These are phyloP conservation scores for Tetraselmis striata DNA, from an alignment of 139 green algal species.

Conservation along the genomic window DNA sequence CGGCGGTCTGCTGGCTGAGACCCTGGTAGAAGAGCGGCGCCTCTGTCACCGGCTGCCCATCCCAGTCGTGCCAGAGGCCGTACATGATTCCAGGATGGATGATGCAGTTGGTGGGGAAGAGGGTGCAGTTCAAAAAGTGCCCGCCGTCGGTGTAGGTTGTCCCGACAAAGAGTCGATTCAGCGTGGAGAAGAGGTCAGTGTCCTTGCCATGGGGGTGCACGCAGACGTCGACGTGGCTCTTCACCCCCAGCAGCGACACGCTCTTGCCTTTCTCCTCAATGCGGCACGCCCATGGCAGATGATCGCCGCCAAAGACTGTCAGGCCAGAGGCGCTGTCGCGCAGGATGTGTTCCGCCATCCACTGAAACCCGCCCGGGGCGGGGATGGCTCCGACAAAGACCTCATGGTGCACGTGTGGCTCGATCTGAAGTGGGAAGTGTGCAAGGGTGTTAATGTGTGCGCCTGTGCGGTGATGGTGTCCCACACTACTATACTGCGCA, in stretches of 20 bases:
- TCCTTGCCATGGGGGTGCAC: background rate
- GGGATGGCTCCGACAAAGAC: too few species aligned
- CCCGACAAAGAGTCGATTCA: background rate
- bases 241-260: background rate
- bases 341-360: too few species aligned
- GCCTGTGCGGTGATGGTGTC: too few species aligned
- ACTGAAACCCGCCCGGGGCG: too few species aligned
- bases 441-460: too few species aligned
- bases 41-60: too few species aligned
- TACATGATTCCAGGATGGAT: slow-evolving; percentile 15
- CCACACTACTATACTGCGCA: too few species aligned
- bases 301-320: background rate
- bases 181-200: slow-evolving; percentile 5
- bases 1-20: too few species aligned
- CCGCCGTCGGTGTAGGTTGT: too few species aligned
- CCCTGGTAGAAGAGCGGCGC: too few species aligned
- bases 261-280: background rate
- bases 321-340: background rate
- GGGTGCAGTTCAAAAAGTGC: background rate
- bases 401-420: too few species aligned
- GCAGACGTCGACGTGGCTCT: background rate
- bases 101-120: slow-evolving; percentile 11
- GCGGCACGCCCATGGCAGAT: slow-evolving; percentile 6
- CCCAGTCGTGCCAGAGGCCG: slow-evolving; percentile 6
- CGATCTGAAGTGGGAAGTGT: too few species aligned